Evolutionary conservation across 441 rosid genomes (phyloP), one percentile per base, ranked within the genome.

Genomic region (Macaranga tanarius): DNA sequence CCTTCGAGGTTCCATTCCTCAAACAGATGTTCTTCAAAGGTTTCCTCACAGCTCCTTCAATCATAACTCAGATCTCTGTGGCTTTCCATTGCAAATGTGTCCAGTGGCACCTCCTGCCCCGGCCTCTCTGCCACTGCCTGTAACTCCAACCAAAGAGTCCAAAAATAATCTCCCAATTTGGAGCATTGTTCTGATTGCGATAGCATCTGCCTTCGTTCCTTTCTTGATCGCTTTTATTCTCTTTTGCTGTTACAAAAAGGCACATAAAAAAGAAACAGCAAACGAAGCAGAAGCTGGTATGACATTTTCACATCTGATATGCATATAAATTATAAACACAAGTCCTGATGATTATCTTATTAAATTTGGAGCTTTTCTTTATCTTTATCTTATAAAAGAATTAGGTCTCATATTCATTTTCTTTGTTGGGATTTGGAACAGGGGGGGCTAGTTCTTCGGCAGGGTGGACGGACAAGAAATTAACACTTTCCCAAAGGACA

Each of bases 11-110:
- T 75, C 70, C 25, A 85, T 88, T 69, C 90, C 92, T 20, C 54
- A 62, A 7, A 86, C 88, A 0, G 16, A 19, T 0, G 73, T 59
- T 51, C 85, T 88, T 48, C 82, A 75, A 38, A 62, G 80, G 28
- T 85, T 86, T 56, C 79, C 89, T 0, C 28, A 19, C 15, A 80
- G 82, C 62, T 82, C 80, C 52, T 88, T 52, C 34, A 74, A 71
- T 23, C 84, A 84, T 55, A 88, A 88, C 75, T 63, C 77, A 0
- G 60, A 80, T 80, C 84, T 88, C 15, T 88, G 92, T 34, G 90
- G 87, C 0, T 74, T 48, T 47, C 90, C 86, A 31, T 72, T 85
- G 72, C 52, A 34, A 19, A 22, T 76, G 16, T 86, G 90, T 38
- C 72, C 75, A 0, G 71, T 42, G 57, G 51, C 77, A 5, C 76